A percentile compares a stretch with the other conserved stretches of the same genome.
Conservation (phyloP, 1,139 yeast species). For the Candida tetrigidarum region DNA sequence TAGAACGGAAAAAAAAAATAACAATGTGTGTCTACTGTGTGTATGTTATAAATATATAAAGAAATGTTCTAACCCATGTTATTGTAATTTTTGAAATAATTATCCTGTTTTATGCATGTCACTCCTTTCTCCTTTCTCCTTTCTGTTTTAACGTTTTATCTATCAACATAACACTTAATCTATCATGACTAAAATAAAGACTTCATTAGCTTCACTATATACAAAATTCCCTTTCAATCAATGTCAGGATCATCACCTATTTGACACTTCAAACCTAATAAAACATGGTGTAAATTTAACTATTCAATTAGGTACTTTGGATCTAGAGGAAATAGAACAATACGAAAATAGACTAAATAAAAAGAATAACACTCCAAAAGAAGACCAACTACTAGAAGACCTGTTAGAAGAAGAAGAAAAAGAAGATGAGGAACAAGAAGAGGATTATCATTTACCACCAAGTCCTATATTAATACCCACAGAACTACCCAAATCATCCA, state of each 20-base stretch:
- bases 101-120: no score
- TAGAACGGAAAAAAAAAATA: no score
- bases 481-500: constrained; percentile 16
- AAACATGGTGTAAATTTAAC: constrained; percentile 18
- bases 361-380: constrained; percentile 1
- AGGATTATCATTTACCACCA: constrained; percentile 15
- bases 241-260: constrained; percentile 17
- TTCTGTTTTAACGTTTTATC: background rate
- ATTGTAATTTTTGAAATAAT: no score
- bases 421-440: constrained; percentile 8
- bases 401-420: background rate
- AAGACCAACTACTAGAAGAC: constrained; percentile 4
- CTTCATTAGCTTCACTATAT: constrained; percentile 3
- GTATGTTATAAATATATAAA: no score
- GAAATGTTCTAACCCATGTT: no score
- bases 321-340: constrained; percentile 8
- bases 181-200: background rate
- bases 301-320: constrained; percentile 12
- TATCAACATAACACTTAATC: background rate
- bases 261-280: constrained; percentile 17
- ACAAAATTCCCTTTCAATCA: constrained; percentile 18
- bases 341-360: constrained; percentile 1
- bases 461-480: constrained; percentile 17
- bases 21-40: no score
- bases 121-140: background rate